Conservation (phyloP, 805 yeast genomes). For the Candida quercuum region DNA sequence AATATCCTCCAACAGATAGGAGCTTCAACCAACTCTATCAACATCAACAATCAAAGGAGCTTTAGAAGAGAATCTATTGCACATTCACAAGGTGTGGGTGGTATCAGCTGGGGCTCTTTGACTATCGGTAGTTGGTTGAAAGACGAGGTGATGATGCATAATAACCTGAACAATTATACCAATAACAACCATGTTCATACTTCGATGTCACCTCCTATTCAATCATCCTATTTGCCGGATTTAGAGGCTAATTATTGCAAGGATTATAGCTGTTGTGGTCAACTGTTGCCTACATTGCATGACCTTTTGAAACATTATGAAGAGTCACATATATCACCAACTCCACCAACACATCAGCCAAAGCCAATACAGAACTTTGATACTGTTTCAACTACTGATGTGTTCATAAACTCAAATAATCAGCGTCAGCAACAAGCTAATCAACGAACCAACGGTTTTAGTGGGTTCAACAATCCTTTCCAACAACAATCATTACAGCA, state of each 20-base stretch:
- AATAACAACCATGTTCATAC: conserved; percentile 13
- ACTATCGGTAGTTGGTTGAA: conserved; percentile 94
- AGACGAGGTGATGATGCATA: conserved; percentile 76
- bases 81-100: conserved; percentile 97
- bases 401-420: conserved; percentile 49
- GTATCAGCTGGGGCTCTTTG: conserved; percentile 94
- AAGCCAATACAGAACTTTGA: conserved; percentile 64
- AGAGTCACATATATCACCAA: conserved; percentile 80
- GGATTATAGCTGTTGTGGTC: conserved; percentile 96
- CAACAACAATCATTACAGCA: conserved; percentile 19
- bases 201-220: conserved; percentile 52
- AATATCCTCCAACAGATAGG: conserved; percentile 1
- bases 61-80: conserved; percentile 88
- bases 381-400: conserved; percentile 90
- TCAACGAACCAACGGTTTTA: neutral
- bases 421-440: conserved; percentile 5
- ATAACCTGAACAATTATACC: conserved; percentile 12
- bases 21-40: conserved; percentile 17
- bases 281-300: conserved; percentile 85
- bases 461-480: conserved; percentile 1
- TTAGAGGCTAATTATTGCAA: conserved; percentile 94
- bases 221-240: conserved; percentile 81
- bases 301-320: conserved; percentile 93
- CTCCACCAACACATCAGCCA: conserved; percentile 45
- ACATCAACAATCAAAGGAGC: conserved; percentile 30